Base-by-base conservation (phyloP, 805 yeast genomes). In the Lipomyces orientalis region DNA sequence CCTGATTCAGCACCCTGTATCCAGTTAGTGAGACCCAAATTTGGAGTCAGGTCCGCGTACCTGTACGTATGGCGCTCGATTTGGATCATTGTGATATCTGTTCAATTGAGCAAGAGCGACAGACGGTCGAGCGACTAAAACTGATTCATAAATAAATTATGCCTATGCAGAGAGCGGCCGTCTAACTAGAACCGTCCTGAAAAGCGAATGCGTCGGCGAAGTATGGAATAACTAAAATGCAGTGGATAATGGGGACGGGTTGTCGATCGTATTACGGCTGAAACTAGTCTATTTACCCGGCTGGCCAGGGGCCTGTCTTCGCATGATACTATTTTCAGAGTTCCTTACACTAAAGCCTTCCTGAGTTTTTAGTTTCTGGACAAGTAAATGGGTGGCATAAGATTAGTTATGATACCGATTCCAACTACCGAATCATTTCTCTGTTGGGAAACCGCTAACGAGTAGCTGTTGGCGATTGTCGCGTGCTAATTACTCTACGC, bases 1-100 rank as follows among this genome's bases (percentile, higher is more conserved):
- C 97, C 80, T 95, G 99, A 76, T 90, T 90, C 80, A 86, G 90
- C 52, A 90, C 93, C 72, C 88, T 87, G 76, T 4, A n/a, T 39
- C 25, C 55, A 19, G 60, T 52, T 19, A 58, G 52, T 25, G 39
- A 19, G 39, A 25, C 7, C 4, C 16, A 31, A 25, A 25, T 25
- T 25, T 25, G 29, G n/a, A 33, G 22, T 14, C 16, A 10, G 55
- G n/a, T 25, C 31, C 9, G 37, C 61, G 46, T 55, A 67, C 71
- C 71, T 51, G 64, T 68, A 68, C 12, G 71, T 68, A 59, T 68
- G 71, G 37, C 71, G 66, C 55, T 65, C 71, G 35, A 68, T 68
- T 39, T 67, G 58, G 49, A 67, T 67, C 71, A 67, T 67, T 10
- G 49, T 29, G 39, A 25, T 43, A n/a, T n/a, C 19, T 7, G 22